Conservation (phyloP, 495 filamentous ascomycete species). For the Neurospora terricola region DNA sequence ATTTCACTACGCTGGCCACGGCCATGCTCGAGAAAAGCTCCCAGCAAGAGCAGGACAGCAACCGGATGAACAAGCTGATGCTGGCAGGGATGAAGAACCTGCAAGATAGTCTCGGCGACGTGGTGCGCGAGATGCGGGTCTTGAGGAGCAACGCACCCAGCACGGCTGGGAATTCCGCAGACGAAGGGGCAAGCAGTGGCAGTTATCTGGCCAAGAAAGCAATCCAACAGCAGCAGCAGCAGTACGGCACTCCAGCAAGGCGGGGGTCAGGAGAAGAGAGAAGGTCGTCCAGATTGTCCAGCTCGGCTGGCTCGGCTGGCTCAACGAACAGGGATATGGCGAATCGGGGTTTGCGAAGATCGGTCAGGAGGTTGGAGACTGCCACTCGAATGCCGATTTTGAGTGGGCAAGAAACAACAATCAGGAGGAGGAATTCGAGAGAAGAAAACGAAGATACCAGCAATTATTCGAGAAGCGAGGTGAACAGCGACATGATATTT, state of each 20-base stretch:
- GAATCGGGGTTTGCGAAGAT: not conserved
- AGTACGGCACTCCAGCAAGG: not conserved
- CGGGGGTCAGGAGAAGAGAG: not conserved
- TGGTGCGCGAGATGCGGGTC: constrained; percentile 74
- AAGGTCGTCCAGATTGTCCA: not conserved
- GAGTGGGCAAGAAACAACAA: not conserved
- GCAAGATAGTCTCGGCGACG: constrained; percentile 74
- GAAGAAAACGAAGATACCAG: not conserved
- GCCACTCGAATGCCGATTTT: not conserved
- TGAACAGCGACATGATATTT: not conserved
- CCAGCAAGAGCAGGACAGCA: constrained; percentile 47
- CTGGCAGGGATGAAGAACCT: constrained; percentile 86
- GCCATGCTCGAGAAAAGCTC: constrained; percentile 24
- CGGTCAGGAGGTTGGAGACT: not conserved
- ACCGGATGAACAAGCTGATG: constrained; percentile 67
- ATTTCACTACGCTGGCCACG: constrained; percentile 64
- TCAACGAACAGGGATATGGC: not conserved
- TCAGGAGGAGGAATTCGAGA: not conserved
- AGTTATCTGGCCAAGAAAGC: not conserved
- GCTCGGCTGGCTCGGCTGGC: constrained; percentile 6
- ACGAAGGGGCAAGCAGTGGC: constrained; percentile 20
- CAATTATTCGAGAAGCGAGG: not conserved
- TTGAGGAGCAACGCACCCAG: constrained; percentile 34
- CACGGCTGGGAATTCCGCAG: constrained; percentile 29
- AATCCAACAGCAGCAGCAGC: not conserved